Evolutionary conservation across 345 rosid genomes (phyloP).

Genomic region (Abelmoschus esculentus): DNA sequence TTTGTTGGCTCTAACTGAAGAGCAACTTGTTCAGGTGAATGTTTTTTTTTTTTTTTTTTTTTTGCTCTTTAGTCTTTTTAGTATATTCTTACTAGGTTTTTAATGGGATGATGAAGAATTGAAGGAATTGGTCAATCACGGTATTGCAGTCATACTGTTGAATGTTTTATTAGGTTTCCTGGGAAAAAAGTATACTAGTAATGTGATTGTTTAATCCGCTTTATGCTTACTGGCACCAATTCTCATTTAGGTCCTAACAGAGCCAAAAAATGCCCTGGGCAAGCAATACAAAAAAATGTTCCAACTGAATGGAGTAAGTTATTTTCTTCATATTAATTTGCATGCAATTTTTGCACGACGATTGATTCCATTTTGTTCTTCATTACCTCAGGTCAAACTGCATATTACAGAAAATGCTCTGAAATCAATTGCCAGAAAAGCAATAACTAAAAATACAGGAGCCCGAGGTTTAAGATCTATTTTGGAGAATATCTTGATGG

Average conservation of each 20-base stretch:
- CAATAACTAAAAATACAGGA: slow-evolving; percentile 83
- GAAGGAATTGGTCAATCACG: not conserved
- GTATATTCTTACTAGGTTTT: not conserved
- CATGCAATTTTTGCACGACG: not conserved
- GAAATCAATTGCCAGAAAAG: slow-evolving; percentile 76
- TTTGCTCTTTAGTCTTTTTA: not conserved
- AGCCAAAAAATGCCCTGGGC: slow-evolving; percentile 94
- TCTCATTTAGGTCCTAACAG: slow-evolving; percentile 65
- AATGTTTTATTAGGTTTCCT: not conserved
- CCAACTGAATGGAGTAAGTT: slow-evolving; percentile 88
- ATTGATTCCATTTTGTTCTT: slow-evolving; percentile 6
- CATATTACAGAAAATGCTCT: slow-evolving; percentile 73
- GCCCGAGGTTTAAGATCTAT: slow-evolving; percentile 88
- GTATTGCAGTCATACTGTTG: not conserved
- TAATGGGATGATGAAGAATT: not conserved
- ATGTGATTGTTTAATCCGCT: not conserved
- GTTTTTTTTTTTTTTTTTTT: not conserved
- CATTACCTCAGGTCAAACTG: slow-evolving; percentile 61
- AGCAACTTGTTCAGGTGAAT: slow-evolving; percentile 90
- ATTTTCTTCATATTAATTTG: not conserved
- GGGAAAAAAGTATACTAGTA: not conserved
- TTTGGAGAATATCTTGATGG: slow-evolving; percentile 88
- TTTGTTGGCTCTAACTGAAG: slow-evolving; percentile 82
- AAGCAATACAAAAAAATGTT: slow-evolving; percentile 96
- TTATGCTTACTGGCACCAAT: slow-evolving; percentile 5